Conservation (phyloP, 2,329 filamentous ascomycete species). For the Cordyceps farinosa region DNA sequence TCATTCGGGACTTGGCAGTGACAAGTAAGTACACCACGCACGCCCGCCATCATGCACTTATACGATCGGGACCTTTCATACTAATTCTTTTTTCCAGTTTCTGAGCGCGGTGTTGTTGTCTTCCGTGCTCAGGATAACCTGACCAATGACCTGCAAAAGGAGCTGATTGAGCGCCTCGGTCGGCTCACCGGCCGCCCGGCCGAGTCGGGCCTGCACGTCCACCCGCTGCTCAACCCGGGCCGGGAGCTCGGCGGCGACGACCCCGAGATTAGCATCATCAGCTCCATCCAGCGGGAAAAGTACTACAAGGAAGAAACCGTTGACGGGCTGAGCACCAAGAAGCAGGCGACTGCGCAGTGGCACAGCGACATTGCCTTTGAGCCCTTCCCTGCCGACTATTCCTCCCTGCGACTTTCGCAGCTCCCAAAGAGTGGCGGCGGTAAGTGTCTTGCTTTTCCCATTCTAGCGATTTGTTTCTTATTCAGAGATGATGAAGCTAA, state of each 20-base stretch:
- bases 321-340: constrained; percentile 34
- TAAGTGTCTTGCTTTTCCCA: constrained; percentile 24
- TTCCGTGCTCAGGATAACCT: constrained; percentile 62
- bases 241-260: constrained; percentile 53
- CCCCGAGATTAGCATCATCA: constrained; percentile 62
- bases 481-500: too few species aligned
- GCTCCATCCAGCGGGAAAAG: constrained; percentile 51
- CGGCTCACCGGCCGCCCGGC: constrained; percentile 54
- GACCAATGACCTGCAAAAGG: constrained; percentile 61
- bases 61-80: too few species aligned
- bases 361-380: constrained; percentile 66
- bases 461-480: too few species aligned
- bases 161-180: constrained; percentile 58
- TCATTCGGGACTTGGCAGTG: constrained; percentile 64
- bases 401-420: constrained; percentile 51
- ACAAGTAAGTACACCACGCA: constrained; percentile 47
- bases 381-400: constrained; percentile 60
- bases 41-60: not conserved
- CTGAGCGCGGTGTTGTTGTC: constrained; percentile 66
- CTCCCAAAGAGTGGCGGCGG: constrained; percentile 53
- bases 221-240: constrained; percentile 53
- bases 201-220: constrained; percentile 56
- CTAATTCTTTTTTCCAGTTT: constrained; percentile 44
- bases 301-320: constrained; percentile 40
- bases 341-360: constrained; percentile 50